These are phyloP conservation scores for Schizonepeta tenuifolia DNA, from an alignment of 257 asterid species.

Conservation along the genomic window DNA sequence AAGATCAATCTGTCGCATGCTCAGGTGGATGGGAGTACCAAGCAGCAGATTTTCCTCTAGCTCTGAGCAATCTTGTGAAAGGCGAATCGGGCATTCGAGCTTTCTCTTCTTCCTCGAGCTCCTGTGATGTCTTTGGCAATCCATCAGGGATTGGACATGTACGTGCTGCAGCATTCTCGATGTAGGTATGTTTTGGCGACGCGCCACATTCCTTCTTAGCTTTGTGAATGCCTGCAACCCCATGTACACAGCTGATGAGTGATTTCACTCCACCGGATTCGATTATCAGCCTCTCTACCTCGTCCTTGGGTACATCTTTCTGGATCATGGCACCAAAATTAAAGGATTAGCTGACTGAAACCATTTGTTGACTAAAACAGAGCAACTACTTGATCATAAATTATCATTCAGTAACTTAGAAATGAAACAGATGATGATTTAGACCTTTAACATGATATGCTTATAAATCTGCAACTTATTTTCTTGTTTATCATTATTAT, in stretches of 20 bases:
- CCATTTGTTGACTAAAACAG: neutral
- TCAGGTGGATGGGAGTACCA: conserved; percentile 82
- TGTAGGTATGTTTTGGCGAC: conserved; percentile 19
- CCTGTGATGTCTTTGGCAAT: conserved; percentile 71
- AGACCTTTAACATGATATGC: neutral
- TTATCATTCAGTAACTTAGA: neutral
- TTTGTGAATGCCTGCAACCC: conserved; percentile 63
- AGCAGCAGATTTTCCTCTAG: conserved; percentile 67
- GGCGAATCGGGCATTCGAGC: conserved; percentile 85
- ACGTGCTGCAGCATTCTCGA: conserved; percentile 14
- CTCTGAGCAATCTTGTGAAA: conserved; percentile 81
- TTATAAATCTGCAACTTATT: neutral
- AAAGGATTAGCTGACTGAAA: neutral
- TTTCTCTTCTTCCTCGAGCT: conserved; percentile 88
- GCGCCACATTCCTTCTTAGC: conserved; percentile 44
- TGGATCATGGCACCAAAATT: conserved; percentile 35
- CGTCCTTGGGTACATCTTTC: conserved; percentile 80
- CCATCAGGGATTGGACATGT: conserved; percentile 84
- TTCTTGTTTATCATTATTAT: neutral
- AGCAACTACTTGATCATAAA: neutral
- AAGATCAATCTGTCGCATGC: conserved; percentile 43
- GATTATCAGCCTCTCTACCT: conserved; percentile 75
- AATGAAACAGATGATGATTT: neutral
- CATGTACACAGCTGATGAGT: conserved; percentile 73
- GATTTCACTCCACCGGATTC: conserved; percentile 85